Conservation (phyloP, 768 basidiomycete genomes). For the Phylloporus arenicola region DNA sequence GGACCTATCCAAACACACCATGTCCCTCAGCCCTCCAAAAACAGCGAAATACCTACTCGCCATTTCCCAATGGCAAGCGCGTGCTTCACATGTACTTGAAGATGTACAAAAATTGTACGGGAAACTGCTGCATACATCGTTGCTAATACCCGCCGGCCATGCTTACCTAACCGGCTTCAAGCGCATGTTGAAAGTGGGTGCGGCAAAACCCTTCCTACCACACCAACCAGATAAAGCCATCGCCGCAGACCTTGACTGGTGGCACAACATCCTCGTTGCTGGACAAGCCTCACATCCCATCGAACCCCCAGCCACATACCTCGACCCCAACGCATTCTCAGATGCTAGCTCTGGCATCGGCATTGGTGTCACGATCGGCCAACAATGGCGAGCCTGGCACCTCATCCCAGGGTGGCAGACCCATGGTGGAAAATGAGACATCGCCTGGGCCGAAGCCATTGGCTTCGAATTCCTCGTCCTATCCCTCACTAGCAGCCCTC, state of each 20-base stretch:
- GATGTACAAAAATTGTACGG: constrained; percentile 4
- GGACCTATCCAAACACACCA: neutral
- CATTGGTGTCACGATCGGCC: neutral
- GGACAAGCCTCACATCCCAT: too few species aligned
- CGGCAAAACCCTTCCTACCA: too few species aligned
- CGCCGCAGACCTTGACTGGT: neutral
- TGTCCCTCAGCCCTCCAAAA: neutral
- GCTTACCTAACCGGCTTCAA: constrained; percentile 41
- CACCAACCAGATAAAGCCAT: neutral
- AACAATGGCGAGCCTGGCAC: neutral
- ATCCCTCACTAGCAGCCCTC: neutral
- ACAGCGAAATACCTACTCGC: neutral
- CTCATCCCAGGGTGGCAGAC: constrained; percentile 13
- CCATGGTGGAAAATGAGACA: constrained; percentile 1
- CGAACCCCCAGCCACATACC: neutral
- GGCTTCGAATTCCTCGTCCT: neutral
- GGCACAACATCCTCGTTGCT: neutral
- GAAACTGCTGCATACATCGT: constrained; percentile 9
- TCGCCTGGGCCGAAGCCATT: constrained; percentile 21
- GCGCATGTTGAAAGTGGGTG: too few species aligned
- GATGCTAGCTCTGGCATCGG: constrained; percentile 7
- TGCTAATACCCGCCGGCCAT: constrained; percentile 27
- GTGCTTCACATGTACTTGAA: neutral
- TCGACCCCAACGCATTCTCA: constrained; percentile 5
- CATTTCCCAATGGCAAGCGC: neutral